Percentiles rank a stretch among this genome's conserved stretches.
Conservation (phyloP, 495 filamentous ascomycete genomes). For the Xylaria intraflava region DNA sequence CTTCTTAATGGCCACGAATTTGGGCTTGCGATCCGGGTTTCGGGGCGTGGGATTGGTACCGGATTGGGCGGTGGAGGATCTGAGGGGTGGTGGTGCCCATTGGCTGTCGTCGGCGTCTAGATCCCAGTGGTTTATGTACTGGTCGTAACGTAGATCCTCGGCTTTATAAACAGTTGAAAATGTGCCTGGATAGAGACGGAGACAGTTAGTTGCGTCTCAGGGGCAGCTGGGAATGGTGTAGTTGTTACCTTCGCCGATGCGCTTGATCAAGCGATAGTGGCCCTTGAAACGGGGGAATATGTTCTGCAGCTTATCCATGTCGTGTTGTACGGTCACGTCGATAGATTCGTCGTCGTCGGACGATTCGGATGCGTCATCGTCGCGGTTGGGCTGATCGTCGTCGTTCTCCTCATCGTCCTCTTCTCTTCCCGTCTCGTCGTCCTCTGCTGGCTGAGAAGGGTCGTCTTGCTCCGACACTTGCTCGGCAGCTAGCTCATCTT, state of each 20-base stretch:
- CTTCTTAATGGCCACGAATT: slow-evolving; percentile 95
- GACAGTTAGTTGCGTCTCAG: background rate
- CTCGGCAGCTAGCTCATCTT: slow-evolving; percentile 27
- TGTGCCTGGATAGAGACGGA: slow-evolving; percentile 54
- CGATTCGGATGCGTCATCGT: slow-evolving; percentile 42
- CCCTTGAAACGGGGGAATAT: slow-evolving; percentile 77
- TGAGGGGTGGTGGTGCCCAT: slow-evolving; percentile 54
- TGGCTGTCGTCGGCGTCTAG: slow-evolving; percentile 55
- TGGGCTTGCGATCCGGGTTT: slow-evolving; percentile 41
- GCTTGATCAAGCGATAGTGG: slow-evolving; percentile 84
- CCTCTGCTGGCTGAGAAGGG: background rate
- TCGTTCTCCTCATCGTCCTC: slow-evolving; percentile 28
- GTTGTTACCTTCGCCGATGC: slow-evolving; percentile 87
- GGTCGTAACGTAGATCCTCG: slow-evolving; percentile 84
- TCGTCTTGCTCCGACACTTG: slow-evolving; percentile 31
- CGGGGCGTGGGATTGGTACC: slow-evolving; percentile 15
- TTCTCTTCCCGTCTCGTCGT: background rate
- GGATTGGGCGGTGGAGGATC: slow-evolving; percentile 17
- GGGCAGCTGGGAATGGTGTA: background rate
- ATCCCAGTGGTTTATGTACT: slow-evolving; percentile 85
- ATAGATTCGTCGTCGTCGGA: slow-evolving; percentile 56
- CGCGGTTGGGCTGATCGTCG: slow-evolving; percentile 33
- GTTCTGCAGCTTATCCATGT: slow-evolving; percentile 78
- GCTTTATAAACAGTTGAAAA: slow-evolving; percentile 99
- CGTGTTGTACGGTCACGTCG: slow-evolving; percentile 66